A percentile compares a stretch with the other conserved stretches of the same genome.
phyloP scores from a whole-genome alignment of 768 basidiomycete species.

The Lactarius hengduanensis region DNA sequence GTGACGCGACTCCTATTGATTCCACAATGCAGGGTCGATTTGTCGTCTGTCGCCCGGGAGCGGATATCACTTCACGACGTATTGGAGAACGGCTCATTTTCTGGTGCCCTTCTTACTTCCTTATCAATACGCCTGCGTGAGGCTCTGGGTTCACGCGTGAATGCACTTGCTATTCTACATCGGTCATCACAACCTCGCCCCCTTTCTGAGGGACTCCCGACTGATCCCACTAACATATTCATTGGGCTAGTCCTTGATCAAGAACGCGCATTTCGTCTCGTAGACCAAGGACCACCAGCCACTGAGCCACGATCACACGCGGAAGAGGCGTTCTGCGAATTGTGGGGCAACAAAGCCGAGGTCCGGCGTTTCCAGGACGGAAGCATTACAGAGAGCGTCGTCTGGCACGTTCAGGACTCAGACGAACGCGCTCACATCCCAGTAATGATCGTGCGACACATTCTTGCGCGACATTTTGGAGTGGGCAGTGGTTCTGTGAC shows the following conservation, averaged over 20 bases:
- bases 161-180: conserved; percentile 61
- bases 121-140: conserved; percentile 51
- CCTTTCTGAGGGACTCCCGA: conserved; percentile 54
- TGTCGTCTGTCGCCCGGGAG: conserved; percentile 48
- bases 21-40: conserved; percentile 48
- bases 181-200: conserved; percentile 46
- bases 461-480: conserved; percentile 77
- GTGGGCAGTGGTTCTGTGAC: conserved; percentile 51
- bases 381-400: conserved; percentile 88
- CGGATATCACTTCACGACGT: conserved; percentile 45
- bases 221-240: conserved; percentile 49
- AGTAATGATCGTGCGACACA: conserved; percentile 64
- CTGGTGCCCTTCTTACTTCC: conserved; percentile 53
- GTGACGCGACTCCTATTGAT: conserved; percentile 6
- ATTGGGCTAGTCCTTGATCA: conserved; percentile 78
- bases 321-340: conserved; percentile 63
- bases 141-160: conserved; percentile 73
- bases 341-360: conserved; percentile 94
- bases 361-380: conserved; percentile 96
- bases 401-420: conserved; percentile 84
- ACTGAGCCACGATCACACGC: conserved; percentile 54
- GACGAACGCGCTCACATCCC: conserved; percentile 84
- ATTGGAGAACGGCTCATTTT: conserved; percentile 60
- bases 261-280: conserved; percentile 73
- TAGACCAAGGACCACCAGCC: conserved; percentile 88